Evolutionary conservation across 106 monocot species (phyloP).

Genomic region (Agapanthus africanus): DNA sequence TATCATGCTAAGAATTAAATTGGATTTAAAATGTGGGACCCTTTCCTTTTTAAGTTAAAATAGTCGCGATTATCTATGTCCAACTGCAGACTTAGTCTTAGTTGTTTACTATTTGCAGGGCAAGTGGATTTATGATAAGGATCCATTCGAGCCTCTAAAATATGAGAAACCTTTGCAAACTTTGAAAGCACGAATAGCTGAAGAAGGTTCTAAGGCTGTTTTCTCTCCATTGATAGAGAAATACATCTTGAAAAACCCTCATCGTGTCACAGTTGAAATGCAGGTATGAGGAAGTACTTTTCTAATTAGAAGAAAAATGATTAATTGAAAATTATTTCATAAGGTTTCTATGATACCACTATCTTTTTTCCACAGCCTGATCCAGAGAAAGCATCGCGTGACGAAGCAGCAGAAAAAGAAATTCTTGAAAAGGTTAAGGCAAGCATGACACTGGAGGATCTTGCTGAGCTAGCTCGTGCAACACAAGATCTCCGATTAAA

Average conservation of each 20-base stretch:
- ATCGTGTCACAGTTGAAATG: constrained; percentile 92
- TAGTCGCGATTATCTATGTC: background rate
- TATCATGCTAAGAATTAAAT: too few relatives aligned
- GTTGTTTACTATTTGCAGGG: constrained; percentile 38
- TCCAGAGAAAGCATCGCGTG: constrained; percentile 85
- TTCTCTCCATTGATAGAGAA: constrained; percentile 82
- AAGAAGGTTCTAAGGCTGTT: constrained; percentile 82
- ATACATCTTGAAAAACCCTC: constrained; percentile 82
- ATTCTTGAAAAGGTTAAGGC: constrained; percentile 75
- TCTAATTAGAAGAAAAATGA: background rate
- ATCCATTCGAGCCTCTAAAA: constrained; percentile 88
- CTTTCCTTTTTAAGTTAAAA: too few relatives aligned
- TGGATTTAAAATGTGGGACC: too few relatives aligned
- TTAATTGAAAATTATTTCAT: constrained; percentile 1
- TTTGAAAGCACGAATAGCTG: constrained; percentile 72
- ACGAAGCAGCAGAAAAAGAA: constrained; percentile 73
- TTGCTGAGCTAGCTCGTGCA: constrained; percentile 77
- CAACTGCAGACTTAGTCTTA: background rate
- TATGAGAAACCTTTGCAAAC: constrained; percentile 82
- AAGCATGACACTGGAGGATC: constrained; percentile 91
- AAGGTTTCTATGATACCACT: background rate
- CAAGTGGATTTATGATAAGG: constrained; percentile 99
- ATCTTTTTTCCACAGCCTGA: constrained; percentile 60
- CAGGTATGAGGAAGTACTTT: constrained; percentile 38
- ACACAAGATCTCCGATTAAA: constrained; percentile 86